Evolutionary conservation across 1,284 basidiomycete species (phyloP).

Genomic region (Rhodofomes roseus): DNA sequence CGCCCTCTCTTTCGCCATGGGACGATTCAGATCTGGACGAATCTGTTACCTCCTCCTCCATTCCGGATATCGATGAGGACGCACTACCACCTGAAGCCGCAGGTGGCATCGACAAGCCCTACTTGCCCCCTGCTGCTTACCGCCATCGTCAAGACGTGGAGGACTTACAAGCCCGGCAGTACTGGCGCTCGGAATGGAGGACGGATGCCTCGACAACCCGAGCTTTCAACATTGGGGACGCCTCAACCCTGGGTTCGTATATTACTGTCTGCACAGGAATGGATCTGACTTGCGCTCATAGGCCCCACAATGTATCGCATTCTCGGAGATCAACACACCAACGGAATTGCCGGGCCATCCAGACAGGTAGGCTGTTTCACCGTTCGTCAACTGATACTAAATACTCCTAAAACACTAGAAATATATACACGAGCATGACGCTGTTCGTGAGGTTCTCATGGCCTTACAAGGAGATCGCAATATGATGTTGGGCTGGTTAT

Average conservation of each 20-base stretch:
- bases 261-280: neutral
- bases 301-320: constrained; percentile 45
- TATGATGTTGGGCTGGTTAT: constrained; percentile 47
- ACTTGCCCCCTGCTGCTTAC: constrained; percentile 22
- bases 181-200: constrained; percentile 65
- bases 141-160: constrained; percentile 51
- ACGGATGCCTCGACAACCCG: constrained; percentile 39
- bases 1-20: constrained; percentile 47
- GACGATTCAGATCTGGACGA: constrained; percentile 37
- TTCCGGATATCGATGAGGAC: constrained; percentile 39
- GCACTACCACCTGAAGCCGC: constrained; percentile 7
- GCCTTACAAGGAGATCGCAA: constrained; percentile 67
- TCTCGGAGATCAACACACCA: constrained; percentile 27
- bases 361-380: constrained; percentile 27
- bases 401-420: constrained; percentile 33
- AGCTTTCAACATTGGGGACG: constrained; percentile 58
- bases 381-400: neutral
- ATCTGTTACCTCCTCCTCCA: constrained; percentile 43
- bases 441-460: constrained; percentile 71
- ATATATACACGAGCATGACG: constrained; percentile 70
- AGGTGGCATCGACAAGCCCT: neutral
- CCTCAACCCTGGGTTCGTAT: constrained; percentile 58
- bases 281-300: constrained; percentile 19
- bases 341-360: constrained; percentile 26
- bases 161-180: constrained; percentile 55